Base-by-base conservation (phyloP, 805 yeast species). In the Starmerella sp. region DNA sequence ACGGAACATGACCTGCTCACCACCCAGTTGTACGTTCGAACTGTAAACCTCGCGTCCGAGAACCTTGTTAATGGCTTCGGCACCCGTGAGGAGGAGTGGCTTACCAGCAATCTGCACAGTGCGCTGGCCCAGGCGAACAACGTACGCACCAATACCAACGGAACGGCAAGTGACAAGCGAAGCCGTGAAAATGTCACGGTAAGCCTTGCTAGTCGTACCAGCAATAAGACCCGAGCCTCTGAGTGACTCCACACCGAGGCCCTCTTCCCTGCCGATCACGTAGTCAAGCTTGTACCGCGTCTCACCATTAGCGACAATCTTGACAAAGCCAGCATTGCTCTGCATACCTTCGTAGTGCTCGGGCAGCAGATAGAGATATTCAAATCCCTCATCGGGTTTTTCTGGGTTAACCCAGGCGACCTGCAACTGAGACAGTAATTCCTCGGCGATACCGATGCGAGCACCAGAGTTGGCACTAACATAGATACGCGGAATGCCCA, bases 101-200 rank as follows among this genome's bases (percentile, higher is more conserved):
- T 93, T 97, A 44, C 98, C 98, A 71, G 93, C 97, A 65, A 93
- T 86, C 75, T 93, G 99, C 66, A 93, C 90, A 44, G 97, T 95
- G 77, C 99, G 85, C 78, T 93, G 97, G 67, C 99, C 99, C 63
- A 93, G 79, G 73, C 99, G 85, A 43, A 93, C 98, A 69, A 93
- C 78, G 69, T 93, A 93, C 47, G 99, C 99, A 77, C 99, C 99
- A 71, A 93, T 93, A 83, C 99, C 99, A 66, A 93, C 99, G 52
- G 97, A 90, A 78, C 99, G 84, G 76, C 97, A 90, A n/a, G 98
- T 93, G 54, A 93, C 98, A 70, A 93, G 77, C n/a, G 98, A 91
- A 57, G 90, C 81, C 22, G 99, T 93, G 77, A 93, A 93, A 60
- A 93, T 93, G 68, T 93, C 99, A 70, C 86, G 86, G 80, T 93